Conservation (phyloP, 164 flowering plant species). For the Annona squamosa region DNA sequence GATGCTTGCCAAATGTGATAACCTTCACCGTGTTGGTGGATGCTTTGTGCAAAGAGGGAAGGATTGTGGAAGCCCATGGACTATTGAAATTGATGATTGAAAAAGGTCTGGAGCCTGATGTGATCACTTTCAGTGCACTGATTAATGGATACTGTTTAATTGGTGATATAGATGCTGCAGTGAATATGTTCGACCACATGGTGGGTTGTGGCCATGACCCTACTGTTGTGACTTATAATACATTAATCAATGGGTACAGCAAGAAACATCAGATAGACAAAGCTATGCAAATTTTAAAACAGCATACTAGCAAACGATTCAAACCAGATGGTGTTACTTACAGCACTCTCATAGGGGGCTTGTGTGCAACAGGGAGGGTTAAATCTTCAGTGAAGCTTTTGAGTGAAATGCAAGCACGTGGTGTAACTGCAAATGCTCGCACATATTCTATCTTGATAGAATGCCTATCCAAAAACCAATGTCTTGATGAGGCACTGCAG, state of each 20-base stretch:
- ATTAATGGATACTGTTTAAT: not conserved
- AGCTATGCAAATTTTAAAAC: not conserved
- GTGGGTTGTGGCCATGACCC: not conserved
- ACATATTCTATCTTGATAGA: too few species aligned
- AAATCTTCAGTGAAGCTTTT: not conserved
- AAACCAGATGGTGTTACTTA: not conserved
- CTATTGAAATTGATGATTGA: not conserved
- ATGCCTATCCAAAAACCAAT: too few species aligned
- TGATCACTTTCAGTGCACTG: not conserved
- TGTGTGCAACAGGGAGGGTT: not conserved
- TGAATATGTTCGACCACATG: not conserved
- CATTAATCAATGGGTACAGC: not conserved
- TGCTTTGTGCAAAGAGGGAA: constrained; percentile 7
- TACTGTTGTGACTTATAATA: not conserved
- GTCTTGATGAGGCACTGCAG: too few species aligned
- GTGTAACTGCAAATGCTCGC: too few species aligned
- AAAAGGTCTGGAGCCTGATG: too few species aligned
- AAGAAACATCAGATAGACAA: not conserved
- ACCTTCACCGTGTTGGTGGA: not conserved
- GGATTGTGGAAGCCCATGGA: not conserved
- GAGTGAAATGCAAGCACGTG: too few species aligned
- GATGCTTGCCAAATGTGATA: not conserved
- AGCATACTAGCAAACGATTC: not conserved
- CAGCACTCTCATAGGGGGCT: not conserved
- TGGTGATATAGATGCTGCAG: not conserved